Evolutionary conservation across 2,329 filamentous ascomycete species (phyloP).

Genomic region (Phoma herbarum): DNA sequence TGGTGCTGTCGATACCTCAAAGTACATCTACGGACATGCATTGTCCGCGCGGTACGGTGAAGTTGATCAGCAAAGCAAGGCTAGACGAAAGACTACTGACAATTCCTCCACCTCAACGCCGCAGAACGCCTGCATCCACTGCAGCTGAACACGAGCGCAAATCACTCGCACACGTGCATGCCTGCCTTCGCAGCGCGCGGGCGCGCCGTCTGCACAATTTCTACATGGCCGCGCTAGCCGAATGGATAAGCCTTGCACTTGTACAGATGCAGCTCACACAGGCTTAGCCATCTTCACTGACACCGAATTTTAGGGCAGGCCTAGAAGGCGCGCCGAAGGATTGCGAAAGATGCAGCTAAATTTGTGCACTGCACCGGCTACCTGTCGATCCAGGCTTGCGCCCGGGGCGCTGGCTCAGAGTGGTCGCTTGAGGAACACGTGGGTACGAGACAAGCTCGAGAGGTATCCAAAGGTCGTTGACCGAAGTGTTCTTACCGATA

Average conservation of each 20-base stretch:
- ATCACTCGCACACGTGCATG: constrained; percentile 22
- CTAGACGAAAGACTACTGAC: neutral
- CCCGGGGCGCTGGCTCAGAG: constrained; percentile 1
- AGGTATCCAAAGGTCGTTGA: neutral
- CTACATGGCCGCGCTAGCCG: neutral
- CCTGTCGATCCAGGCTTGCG: constrained; percentile 4
- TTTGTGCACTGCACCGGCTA: constrained; percentile 8
- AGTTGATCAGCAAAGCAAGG: constrained; percentile 7
- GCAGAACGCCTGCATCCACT: neutral
- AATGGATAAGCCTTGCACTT: constrained; percentile 14
- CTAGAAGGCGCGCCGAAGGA: constrained; percentile 15
- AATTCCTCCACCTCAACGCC: neutral
- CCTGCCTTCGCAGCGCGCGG: constrained; percentile 2
- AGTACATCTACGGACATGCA: neutral
- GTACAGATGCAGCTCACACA: constrained; percentile 10
- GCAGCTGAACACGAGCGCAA: constrained; percentile 14
- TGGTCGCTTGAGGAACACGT: constrained; percentile 6
- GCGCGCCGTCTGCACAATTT: constrained; percentile 5
- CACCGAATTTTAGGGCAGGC: neutral
- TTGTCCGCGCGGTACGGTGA: neutral
- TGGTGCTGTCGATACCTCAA: neutral
- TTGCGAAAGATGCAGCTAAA: constrained; percentile 8
- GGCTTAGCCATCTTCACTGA: constrained; percentile 4
- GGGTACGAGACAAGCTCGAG: constrained; percentile 11
- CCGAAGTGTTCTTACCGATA: neutral